Evolutionary conservation across 257 asterid genomes (phyloP).

Genomic region (Gynochthodes officinalis): DNA sequence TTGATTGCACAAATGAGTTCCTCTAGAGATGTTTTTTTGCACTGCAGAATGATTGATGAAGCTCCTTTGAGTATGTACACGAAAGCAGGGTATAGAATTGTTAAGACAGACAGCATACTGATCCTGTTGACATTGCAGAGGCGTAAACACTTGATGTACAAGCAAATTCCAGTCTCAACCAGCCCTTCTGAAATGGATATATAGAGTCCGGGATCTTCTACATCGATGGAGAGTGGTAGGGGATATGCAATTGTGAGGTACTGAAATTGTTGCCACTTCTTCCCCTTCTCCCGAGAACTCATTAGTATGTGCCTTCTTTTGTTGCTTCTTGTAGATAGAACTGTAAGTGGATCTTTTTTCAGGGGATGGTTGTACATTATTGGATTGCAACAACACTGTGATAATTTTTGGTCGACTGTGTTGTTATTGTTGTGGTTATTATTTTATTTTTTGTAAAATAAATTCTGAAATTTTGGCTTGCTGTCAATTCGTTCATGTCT

Average conservation of each 20-base stretch:
- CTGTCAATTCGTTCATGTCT: background rate
- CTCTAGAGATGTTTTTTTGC: constrained; percentile 71
- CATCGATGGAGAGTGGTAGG: constrained; percentile 24
- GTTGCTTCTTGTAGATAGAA: constrained; percentile 5
- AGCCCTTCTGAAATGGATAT: constrained; percentile 33
- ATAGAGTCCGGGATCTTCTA: constrained; percentile 28
- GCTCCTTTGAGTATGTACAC: constrained; percentile 81
- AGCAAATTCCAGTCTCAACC: constrained; percentile 53
- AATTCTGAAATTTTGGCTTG: background rate
- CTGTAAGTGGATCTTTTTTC: constrained; percentile 3
- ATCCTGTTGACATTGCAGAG: constrained; percentile 75
- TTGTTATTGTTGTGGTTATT: background rate
- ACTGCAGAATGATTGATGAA: constrained; percentile 84
- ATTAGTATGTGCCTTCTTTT: background rate
- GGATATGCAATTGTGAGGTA: constrained; percentile 34
- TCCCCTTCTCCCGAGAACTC: background rate
- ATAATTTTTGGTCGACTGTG: background rate
- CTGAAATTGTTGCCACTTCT: background rate
- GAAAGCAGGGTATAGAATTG: constrained; percentile 69
- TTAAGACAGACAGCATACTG: constrained; percentile 75
- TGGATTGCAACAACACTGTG: background rate
- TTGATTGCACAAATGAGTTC: constrained; percentile 72
- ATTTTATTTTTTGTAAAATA: background rate
- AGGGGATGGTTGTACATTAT: background rate
- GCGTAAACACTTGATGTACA: constrained; percentile 87